Base-by-base conservation (phyloP, 225 moss, liverwort and hornwort species). In the Pseudoscleropodium purum region DNA sequence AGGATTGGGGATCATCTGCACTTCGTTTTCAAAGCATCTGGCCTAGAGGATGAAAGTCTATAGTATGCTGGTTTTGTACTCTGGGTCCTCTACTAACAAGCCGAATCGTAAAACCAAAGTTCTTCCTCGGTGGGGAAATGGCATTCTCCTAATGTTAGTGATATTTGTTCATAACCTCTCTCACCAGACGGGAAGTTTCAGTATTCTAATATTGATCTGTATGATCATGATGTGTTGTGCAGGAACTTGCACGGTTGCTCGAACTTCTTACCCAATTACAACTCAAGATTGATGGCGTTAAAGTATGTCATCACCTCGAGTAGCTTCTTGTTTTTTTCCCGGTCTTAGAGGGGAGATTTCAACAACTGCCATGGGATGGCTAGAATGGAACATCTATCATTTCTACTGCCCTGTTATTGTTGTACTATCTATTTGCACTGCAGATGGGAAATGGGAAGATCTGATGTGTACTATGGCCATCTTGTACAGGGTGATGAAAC, bases 251-350 rank as follows among this genome's bases (percentile, higher is more conserved):
- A 83, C 94, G 95, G 90, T 90, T 99, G 88, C 84, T 99, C 91
- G 98, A 99, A 88, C 96, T 99, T 74, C 88, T 99, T 70, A 97
- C 98, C 9, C 97, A 99, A 93, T 90, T 99, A 43, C 98, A 99
- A 91, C 91, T 99, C 29, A 91, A 94, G 89, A 97, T 99, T 82
- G 98, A 99, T 87, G 95, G 94, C 84, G 93, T 99, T 75, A 94
- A 95, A 95, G 98, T 99, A 92, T n/a, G 82, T 34, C 83, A 87
- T 73, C 62, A 61, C 26, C 76, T 43, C 59, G 66, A 76, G n/a
- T 65, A 75, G 81, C 75, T 74, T 86, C 19, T 31, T 56, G 82
- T 68, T 73, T 73, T 63, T 81, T 76, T 61, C 10, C 30, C 10
- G 21, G 11, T 39, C 65, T 27, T 51, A 45, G 27, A 74, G 41